Evolutionary conservation across 768 basidiomycete species (phyloP), one percentile per base, ranked within the genome.

Genomic region (Podaxis mareebaensis): DNA sequence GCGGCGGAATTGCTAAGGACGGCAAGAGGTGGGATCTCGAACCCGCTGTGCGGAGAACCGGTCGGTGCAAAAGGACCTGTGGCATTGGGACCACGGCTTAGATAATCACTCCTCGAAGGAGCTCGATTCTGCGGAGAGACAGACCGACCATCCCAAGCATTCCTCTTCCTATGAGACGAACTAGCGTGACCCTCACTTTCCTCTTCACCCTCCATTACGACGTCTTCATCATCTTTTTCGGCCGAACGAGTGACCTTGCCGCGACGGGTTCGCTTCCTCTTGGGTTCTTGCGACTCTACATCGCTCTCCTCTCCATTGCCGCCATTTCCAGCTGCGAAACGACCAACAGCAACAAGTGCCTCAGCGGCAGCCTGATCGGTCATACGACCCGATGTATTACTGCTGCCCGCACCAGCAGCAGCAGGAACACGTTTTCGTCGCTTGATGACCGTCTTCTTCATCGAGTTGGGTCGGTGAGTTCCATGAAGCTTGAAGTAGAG

Each of bases 401-500:
- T 69, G 28, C 70, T 68, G 28, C 63, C 69, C 26, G 69, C 75
- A 8, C 78, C 83, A 20, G 91, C 86, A 46, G 96, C 94, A 56
- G 96, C 96, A 39, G 97, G 95, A 46, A 99, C 96, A 68, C 97
- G 90, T 78, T 99, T 99, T 67, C 97, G 83, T 38, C 97, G 86
- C 79, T 99, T 99, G 84, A 99, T 99, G 68, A 97, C 94, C 3
- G 93, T 92, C 81, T 99, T 98, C 78, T 97, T 99, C 95, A 99
- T 96, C 66, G 95, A 93, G 67, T 95, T 96, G 42, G 97, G 97
- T 40, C 97, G 88, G 70, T 98, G 95, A 2, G 93, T 93, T 53
- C 95, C 95, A 79, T 99, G 97, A 12, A 99, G 84, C 77, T 99
- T 99, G 83, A 94, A 97, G 79, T 99, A 99, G 8, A 99, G 85